Evolutionary conservation across 352 stramenopile genomes (phyloP).

Genomic region (Pythium pectinolyticum): DNA sequence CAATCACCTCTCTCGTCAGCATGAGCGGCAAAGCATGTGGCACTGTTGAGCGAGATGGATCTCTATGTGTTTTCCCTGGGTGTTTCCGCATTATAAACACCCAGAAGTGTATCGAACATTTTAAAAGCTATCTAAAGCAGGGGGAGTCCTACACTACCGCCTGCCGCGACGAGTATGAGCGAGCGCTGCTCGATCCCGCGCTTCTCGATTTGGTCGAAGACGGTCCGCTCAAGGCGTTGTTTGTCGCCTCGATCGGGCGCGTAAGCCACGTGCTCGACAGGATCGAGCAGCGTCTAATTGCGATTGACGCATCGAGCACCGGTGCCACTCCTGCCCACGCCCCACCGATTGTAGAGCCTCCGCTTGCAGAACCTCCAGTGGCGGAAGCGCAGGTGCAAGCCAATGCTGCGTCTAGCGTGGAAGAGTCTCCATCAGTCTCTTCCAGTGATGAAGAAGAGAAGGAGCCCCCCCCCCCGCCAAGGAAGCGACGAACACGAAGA

Average conservation of each 20-base stretch:
- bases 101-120: conserved; percentile 2
- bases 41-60: background rate
- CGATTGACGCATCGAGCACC: background rate
- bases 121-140: background rate
- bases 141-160: background rate
- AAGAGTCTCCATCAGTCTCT: too few relatives aligned
- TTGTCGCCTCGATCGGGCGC: background rate
- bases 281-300: background rate
- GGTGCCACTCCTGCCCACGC: background rate
- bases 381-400: background rate
- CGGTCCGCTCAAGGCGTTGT: background rate
- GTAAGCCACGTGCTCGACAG: background rate
- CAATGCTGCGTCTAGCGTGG: too few relatives aligned
- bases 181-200: background rate
- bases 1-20: background rate
- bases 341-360: background rate
- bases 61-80: background rate
- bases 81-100: conserved; percentile 4
- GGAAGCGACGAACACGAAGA: background rate
- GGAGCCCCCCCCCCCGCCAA: background rate
- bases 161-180: background rate
- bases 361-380: background rate
- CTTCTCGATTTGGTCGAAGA: conserved; percentile 3
- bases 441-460: background rate
- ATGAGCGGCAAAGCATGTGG: background rate